phyloP scores from a whole-genome alignment of 495 filamentous ascomycete genomes.

The Penicillium antarcticum region DNA sequence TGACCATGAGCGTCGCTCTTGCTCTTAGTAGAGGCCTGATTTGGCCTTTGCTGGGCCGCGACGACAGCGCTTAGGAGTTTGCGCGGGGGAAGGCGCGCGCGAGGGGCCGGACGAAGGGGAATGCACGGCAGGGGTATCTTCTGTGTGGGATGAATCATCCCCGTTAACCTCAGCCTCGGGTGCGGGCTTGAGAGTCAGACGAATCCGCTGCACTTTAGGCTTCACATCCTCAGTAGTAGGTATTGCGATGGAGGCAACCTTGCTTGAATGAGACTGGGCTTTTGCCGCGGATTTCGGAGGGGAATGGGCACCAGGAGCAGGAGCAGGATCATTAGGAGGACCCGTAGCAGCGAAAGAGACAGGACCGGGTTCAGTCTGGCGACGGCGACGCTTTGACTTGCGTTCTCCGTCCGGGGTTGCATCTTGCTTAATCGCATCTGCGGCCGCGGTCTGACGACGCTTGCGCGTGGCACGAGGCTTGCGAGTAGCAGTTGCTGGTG shows the following conservation, averaged over 20 bases:
- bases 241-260: not conserved
- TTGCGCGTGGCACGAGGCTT: slow-evolving; percentile 8
- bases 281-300: slow-evolving; percentile 5
- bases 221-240: not conserved
- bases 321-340: not conserved
- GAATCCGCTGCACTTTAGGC: slow-evolving; percentile 13
- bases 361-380: not conserved
- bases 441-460: slow-evolving; percentile 1
- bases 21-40: not conserved
- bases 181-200: slow-evolving; percentile 14
- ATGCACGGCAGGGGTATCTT: not conserved
- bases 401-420: not conserved
- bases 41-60: not conserved
- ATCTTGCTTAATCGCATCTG: not conserved
- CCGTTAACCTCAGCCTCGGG: not conserved
- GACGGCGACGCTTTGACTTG: slow-evolving; percentile 11
- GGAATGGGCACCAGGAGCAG: not conserved
- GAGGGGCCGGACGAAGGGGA: not conserved
- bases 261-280: not conserved
- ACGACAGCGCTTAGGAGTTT: not conserved
- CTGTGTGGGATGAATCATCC: not conserved
- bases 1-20: not conserved
- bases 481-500: not conserved
- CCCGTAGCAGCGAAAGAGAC: too few relatives aligned
- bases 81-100: slow-evolving; percentile 1